Conservation (phyloP, 2,329 filamentous ascomycete genomes). For the Xylaria sp. region DNA sequence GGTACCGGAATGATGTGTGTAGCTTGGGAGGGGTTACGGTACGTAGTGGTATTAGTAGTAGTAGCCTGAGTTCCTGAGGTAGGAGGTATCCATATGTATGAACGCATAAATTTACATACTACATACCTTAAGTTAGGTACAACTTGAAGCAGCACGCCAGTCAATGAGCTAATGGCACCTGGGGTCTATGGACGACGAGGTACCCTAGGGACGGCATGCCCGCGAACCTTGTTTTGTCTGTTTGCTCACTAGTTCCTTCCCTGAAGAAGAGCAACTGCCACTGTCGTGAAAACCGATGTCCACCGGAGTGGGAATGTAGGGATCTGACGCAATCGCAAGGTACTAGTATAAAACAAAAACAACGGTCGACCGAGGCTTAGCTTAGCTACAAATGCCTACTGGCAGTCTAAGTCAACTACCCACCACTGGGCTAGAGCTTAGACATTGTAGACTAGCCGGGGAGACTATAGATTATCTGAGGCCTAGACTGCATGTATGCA, state of each 20-base stretch:
- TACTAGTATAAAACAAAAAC: neutral
- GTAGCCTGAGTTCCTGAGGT: neutral
- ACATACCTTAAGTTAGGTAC: neutral
- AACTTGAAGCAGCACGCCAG: neutral
- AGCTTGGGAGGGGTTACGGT: neutral
- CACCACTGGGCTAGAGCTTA: too few species aligned
- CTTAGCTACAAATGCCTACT: neutral
- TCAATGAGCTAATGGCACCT: neutral
- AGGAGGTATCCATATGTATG: neutral
- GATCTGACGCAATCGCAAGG: constrained; percentile 7
- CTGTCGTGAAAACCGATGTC: neutral
- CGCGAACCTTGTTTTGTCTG: neutral
- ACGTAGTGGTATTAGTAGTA: neutral
- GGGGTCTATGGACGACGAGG: neutral
- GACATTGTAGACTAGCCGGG: neutral
- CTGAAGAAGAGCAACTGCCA: neutral
- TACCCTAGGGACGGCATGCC: neutral
- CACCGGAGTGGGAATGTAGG: neutral
- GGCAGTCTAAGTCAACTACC: too few species aligned
- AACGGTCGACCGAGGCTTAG: neutral
- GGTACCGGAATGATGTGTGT: neutral
- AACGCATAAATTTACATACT: neutral
- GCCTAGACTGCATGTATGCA: neutral
- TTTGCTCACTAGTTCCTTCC: neutral
- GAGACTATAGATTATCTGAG: constrained; percentile 2